Evolutionary conservation across 2,329 filamentous ascomycete genomes (phyloP).

Genomic region (Clarireedia sp.): DNA sequence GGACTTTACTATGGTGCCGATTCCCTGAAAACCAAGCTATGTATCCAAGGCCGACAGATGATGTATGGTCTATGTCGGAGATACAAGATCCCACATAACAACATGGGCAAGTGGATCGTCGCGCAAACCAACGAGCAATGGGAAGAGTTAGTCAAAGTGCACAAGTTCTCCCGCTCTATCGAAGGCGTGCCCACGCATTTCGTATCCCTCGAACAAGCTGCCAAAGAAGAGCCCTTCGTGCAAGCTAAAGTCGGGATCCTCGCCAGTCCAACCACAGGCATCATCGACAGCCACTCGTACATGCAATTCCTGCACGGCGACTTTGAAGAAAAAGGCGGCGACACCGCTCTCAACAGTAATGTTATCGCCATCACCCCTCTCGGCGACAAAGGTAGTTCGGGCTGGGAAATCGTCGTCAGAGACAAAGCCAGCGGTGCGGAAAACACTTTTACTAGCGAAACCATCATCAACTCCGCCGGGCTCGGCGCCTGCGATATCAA

Average conservation of each 20-base stretch:
- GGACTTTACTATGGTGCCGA: slow-evolving; percentile 62
- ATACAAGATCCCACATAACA: slow-evolving; percentile 60
- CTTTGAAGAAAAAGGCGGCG: slow-evolving; percentile 70
- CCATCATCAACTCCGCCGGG: slow-evolving; percentile 78
- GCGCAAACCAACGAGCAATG: slow-evolving; percentile 67
- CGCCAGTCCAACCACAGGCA: slow-evolving; percentile 81
- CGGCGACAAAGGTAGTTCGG: slow-evolving; percentile 39
- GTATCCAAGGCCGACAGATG: slow-evolving; percentile 65
- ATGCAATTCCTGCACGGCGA: slow-evolving; percentile 75
- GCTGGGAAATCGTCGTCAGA: slow-evolving; percentile 60
- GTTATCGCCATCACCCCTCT: slow-evolving; percentile 48
- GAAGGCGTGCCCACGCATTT: slow-evolving; percentile 63
- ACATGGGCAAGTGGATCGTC: slow-evolving; percentile 90
- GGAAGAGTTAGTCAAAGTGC: slow-evolving; percentile 40
- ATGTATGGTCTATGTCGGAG: slow-evolving; percentile 70
- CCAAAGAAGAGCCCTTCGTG: slow-evolving; percentile 64
- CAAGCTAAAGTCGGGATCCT: slow-evolving; percentile 64
- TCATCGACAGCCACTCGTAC: slow-evolving; percentile 76
- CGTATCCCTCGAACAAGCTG: slow-evolving; percentile 54
- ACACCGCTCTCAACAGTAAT: slow-evolving; percentile 58
- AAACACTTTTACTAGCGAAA: slow-evolving; percentile 61
- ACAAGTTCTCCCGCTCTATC: slow-evolving; percentile 35
- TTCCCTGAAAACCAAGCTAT: slow-evolving; percentile 77
- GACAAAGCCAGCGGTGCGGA: slow-evolving; percentile 40
- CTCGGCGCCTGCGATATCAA: slow-evolving; percentile 67